These are phyloP conservation scores for Fusarium praegraminearum DNA, from an alignment of 2,329 filamentous ascomycete species.

Conservation along the genomic window DNA sequence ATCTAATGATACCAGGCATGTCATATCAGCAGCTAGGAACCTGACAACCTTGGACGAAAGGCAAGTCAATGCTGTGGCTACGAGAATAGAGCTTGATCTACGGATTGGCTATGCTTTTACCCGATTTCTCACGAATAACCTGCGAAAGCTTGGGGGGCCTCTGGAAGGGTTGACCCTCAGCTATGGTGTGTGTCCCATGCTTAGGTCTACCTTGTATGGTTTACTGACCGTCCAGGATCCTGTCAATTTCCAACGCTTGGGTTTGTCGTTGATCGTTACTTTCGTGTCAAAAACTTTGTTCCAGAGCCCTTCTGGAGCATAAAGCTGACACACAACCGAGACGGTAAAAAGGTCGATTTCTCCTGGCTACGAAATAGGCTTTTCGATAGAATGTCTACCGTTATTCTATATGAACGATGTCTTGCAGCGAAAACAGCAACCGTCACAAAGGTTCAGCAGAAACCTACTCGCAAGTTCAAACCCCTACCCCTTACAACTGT, in stretches of 20 bases:
- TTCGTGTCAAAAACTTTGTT: conserved; percentile 92
- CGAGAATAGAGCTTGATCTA: conserved; percentile 91
- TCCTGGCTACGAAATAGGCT: conserved; percentile 84
- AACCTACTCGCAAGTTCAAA: conserved; percentile 93
- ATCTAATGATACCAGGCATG: conserved; percentile 69
- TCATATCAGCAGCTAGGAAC: conserved; percentile 82
- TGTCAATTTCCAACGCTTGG: conserved; percentile 98
- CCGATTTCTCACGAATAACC: conserved; percentile 81
- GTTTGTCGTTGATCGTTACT: conserved; percentile 96
- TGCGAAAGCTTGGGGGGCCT: conserved; percentile 78
- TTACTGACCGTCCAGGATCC: conserved; percentile 67
- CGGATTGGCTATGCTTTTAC: conserved; percentile 95
- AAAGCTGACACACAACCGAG: conserved; percentile 81
- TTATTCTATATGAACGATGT: conserved; percentile 88
- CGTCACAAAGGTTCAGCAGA: conserved; percentile 87
- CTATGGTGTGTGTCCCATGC: conserved; percentile 70
- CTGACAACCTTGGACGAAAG: conserved; percentile 84
- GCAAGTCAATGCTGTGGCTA: conserved; percentile 87
- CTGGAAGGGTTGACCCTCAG: conserved; percentile 77
- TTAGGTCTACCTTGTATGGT: background rate
- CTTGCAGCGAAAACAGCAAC: conserved; percentile 80
- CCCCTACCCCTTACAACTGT: conserved; percentile 94
- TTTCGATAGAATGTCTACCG: conserved; percentile 86
- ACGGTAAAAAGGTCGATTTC: conserved; percentile 84
- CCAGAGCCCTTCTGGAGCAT: conserved; percentile 95